Percentiles rank a stretch among this genome's conserved stretches.
These are phyloP conservation scores for Mariannaea elegans DNA, from an alignment of 2,329 filamentous ascomycete species.

Conservation along the genomic window DNA sequence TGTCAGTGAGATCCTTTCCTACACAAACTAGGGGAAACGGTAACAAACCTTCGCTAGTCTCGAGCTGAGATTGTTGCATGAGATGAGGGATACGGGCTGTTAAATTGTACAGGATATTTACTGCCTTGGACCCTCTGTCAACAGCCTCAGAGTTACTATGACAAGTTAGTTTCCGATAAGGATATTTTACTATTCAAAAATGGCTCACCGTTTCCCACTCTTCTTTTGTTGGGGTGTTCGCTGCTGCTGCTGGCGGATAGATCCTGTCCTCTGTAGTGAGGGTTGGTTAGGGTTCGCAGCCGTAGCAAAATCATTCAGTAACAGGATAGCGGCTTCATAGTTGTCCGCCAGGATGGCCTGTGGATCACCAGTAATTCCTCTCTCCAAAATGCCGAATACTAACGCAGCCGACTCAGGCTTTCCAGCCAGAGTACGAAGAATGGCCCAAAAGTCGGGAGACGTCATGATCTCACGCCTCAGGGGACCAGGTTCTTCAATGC, in stretches of 20 bases:
- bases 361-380: slow-evolving; percentile 75
- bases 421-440: slow-evolving; percentile 78
- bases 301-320: slow-evolving; percentile 90
- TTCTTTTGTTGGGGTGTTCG: slow-evolving; percentile 42
- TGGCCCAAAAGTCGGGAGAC: slow-evolving; percentile 96
- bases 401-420: slow-evolving; percentile 75
- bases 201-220: slow-evolving; percentile 40
- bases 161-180: background rate
- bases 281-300: slow-evolving; percentile 78
- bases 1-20: slow-evolving; percentile 19
- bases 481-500: slow-evolving; percentile 79
- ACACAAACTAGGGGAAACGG: background rate
- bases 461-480: slow-evolving; percentile 93
- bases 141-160: slow-evolving; percentile 63
- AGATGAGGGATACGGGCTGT: slow-evolving; percentile 83
- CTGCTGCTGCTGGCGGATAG: slow-evolving; percentile 46
- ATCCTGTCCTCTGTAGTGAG: slow-evolving; percentile 74
- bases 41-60: slow-evolving; percentile 78
- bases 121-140: slow-evolving; percentile 79
- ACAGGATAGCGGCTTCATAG: slow-evolving; percentile 84
- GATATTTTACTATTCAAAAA: background rate
- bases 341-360: slow-evolving; percentile 93
- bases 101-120: slow-evolving; percentile 83
- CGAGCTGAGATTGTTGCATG: slow-evolving; percentile 92
- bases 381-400: slow-evolving; percentile 89